A percentile compares a stretch with the other conserved stretches of the same genome.
Conservation (phyloP, 768 basidiomycete species). For the Mycena galopus region DNA sequence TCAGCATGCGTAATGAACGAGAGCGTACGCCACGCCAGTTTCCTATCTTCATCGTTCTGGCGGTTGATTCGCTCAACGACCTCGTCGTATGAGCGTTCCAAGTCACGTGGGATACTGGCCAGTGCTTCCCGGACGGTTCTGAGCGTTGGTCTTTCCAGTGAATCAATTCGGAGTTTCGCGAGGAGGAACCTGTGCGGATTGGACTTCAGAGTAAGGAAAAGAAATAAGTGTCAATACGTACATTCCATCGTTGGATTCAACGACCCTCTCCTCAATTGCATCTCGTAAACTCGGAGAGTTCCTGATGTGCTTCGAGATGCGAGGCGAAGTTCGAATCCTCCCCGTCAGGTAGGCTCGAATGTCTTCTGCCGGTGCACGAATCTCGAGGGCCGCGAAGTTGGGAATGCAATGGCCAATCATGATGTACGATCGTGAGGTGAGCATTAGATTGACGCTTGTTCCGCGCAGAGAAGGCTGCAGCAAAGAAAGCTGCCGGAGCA, state of each 20-base stretch:
- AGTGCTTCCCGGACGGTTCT: not conserved
- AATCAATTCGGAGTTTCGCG: conserved; percentile 3
- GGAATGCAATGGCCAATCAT: not conserved
- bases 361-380: conserved; percentile 7
- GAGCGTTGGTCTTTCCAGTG: not conserved
- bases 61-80: not conserved
- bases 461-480: no score
- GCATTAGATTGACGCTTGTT: not conserved
- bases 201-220: not conserved
- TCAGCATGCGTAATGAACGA: not conserved
- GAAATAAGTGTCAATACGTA: not conserved
- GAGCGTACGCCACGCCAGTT: not conserved
- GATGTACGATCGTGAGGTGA: conserved; percentile 14
- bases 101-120: not conserved
- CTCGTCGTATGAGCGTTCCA: no score
- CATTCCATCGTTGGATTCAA: not conserved
- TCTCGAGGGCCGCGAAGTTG: not conserved
- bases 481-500: not conserved
- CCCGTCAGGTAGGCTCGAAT: not conserved
- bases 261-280: not conserved
- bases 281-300: not conserved
- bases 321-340: not conserved
- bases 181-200: not conserved
- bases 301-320: not conserved
- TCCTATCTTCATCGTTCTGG: not conserved